Conservation (phyloP, 2,329 filamentous ascomycete genomes). For the Aspergillus sp. region DNA sequence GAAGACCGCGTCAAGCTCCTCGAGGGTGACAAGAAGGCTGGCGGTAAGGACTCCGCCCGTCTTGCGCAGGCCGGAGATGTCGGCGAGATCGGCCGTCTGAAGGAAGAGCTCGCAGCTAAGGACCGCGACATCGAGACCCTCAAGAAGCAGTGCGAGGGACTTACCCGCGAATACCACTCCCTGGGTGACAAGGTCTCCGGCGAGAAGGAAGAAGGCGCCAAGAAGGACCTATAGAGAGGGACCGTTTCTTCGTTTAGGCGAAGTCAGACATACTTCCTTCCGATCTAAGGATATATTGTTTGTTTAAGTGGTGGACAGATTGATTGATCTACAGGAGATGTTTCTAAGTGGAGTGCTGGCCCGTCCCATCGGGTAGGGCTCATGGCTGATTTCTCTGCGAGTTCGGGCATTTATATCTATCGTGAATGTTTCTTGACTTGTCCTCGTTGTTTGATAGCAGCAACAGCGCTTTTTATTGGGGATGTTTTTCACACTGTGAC, state of each 20-base stretch:
- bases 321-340: neutral
- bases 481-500: no score
- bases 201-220: constrained; percentile 46
- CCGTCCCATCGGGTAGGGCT: neutral
- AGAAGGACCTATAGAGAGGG: constrained; percentile 55
- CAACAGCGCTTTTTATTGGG: neutral
- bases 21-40: constrained; percentile 64
- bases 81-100: constrained; percentile 74
- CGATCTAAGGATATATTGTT: neutral
- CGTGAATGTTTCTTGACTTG: neutral
- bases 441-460: neutral
- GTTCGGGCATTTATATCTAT: neutral
- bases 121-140: constrained; percentile 80
- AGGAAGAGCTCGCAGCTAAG: constrained; percentile 68
- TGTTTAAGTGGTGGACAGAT: neutral
- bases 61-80: constrained; percentile 70
- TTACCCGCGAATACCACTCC: constrained; percentile 81
- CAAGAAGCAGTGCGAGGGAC: constrained; percentile 86
- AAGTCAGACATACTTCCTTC: neutral
- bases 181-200: constrained; percentile 79
- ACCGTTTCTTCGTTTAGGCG: neutral
- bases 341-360: neutral
- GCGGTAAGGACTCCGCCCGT: constrained; percentile 69
- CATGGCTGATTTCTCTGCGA: neutral
- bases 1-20: constrained; percentile 87